Evolutionary conservation across 257 asterid genomes (phyloP), one percentile per base, ranked within the genome.

Genomic region (Solanum chmielewskii): DNA sequence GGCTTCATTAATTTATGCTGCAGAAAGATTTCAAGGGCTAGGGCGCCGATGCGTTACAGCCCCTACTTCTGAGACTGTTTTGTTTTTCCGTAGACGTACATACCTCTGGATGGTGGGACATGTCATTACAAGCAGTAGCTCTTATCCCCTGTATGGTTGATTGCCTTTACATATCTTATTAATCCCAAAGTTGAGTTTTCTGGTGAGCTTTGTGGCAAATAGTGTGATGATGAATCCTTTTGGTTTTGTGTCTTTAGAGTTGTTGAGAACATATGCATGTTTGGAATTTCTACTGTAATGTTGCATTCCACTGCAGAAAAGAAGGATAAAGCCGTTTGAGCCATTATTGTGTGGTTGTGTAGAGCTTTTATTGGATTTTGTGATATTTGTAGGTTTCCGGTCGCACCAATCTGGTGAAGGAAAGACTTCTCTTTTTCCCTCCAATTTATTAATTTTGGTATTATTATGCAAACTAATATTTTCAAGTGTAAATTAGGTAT

Each of bases 11-110:
- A 44, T 44, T 44, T 44, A 77, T 76, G 64, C 39, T 92, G 91
- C 93, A 94, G 96, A 91, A 94, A 93, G 90, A 93, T 93, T 86
- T 94, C 94, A 68, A 88, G 98, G 92, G 91, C 91, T 88, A 92
- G 98, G 88, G 92, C 86, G 86, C 94, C 98, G 31, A 93, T 92
- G 96, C 91, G 95, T 81, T 93, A 90, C 89, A 91, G 92, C 89
- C 96, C 96, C 60, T 94, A 94, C 93, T 91, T 91, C 87, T 92
- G 90, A 94, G 88, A 87, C 87, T 66, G 64, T 62, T 87, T 39
- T 68, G 68, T 87, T 21, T 77, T 15, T 27, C 60, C 15, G 8
- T 25, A 42, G 39, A 44, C 83, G 37, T 44, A 44, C 84, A 44
- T 44, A 77, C 14, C 39, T 77, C 64, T 77, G 39, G n/a, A 77